phyloP scores from a whole-genome alignment of 331 rosid species.

The Pyrus hybrid region DNA sequence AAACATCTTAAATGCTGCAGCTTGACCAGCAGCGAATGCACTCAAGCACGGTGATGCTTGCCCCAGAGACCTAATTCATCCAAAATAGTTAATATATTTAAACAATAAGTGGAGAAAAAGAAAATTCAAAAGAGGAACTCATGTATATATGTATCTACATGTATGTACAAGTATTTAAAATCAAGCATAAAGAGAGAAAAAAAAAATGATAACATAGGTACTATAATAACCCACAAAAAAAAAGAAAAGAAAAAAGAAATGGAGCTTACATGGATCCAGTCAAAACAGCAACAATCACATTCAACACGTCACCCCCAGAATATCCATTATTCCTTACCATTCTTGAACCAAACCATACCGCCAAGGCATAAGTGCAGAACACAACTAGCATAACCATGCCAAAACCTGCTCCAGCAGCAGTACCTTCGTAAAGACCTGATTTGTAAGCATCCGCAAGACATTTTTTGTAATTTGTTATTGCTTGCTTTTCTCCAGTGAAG shows the following conservation, averaged over 20 bases:
- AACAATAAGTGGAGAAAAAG: neutral
- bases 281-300: slow-evolving; percentile 57
- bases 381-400: slow-evolving; percentile 43
- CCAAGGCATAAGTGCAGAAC: slow-evolving; percentile 48
- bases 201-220: neutral
- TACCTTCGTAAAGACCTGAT: slow-evolving; percentile 63
- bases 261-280: slow-evolving; percentile 60
- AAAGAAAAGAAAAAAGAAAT: too few relatives aligned
- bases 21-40: slow-evolving; percentile 80
- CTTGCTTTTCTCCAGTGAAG: slow-evolving; percentile 73
- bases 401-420: slow-evolving; percentile 44
- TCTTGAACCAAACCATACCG: slow-evolving; percentile 70
- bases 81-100: neutral
- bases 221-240: too few relatives aligned
- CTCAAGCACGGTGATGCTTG: slow-evolving; percentile 64
- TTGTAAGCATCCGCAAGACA: slow-evolving; percentile 58
- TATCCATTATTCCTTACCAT: slow-evolving; percentile 59
- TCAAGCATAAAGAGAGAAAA: neutral
- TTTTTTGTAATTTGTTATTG: slow-evolving; percentile 41
- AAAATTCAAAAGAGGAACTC: neutral
- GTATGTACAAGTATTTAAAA: neutral
- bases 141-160: neutral
- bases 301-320: slow-evolving; percentile 51
- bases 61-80: slow-evolving; percentile 64
- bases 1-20: slow-evolving; percentile 82